These are phyloP conservation scores for Colletotrichum liaoningense DNA, from an alignment of 2,329 filamentous ascomycete genomes.

Conservation along the genomic window DNA sequence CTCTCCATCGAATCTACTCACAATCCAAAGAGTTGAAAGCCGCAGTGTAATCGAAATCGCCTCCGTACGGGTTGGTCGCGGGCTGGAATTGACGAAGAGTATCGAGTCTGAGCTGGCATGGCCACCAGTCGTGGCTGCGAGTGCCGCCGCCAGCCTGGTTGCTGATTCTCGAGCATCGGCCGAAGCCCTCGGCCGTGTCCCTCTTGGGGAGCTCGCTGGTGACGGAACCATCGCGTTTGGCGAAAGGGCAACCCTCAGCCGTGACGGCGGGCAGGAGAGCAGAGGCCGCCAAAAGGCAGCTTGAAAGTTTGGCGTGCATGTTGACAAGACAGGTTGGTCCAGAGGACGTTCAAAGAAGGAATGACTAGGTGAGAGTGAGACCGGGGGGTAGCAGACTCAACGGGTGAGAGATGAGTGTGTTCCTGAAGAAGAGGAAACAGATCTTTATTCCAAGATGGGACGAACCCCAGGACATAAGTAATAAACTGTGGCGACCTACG, in stretches of 20 bases:
- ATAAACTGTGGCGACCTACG: neutral
- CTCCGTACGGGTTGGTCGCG: conserved; percentile 71
- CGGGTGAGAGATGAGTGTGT: conserved; percentile 5
- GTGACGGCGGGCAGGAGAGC: conserved; percentile 18
- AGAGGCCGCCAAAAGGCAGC: conserved; percentile 25
- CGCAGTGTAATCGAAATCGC: conserved; percentile 77
- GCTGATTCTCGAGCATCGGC: conserved; percentile 29
- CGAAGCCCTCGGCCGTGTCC: conserved; percentile 13
- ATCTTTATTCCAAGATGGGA: conserved; percentile 10
- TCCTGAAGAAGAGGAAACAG: neutral
- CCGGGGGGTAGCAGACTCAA: neutral
- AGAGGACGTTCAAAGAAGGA: neutral
- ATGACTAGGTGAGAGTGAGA: neutral
- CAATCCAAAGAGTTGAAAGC: conserved; percentile 80
- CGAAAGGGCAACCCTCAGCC: conserved; percentile 26
- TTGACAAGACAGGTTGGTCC: neutral
- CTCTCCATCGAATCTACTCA: neutral
- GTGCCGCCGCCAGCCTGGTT: conserved; percentile 72
- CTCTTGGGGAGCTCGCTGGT: conserved; percentile 26
- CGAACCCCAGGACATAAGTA: conserved; percentile 30
- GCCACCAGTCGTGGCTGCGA: conserved; percentile 80
- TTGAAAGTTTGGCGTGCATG: conserved; percentile 33
- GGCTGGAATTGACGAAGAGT: conserved; percentile 79
- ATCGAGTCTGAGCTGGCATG: conserved; percentile 73
- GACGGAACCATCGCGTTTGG: conserved; percentile 28